Evolutionary conservation across 1,284 basidiomycete genomes (phyloP).

Genomic region (Malassezia arunalokei): DNA sequence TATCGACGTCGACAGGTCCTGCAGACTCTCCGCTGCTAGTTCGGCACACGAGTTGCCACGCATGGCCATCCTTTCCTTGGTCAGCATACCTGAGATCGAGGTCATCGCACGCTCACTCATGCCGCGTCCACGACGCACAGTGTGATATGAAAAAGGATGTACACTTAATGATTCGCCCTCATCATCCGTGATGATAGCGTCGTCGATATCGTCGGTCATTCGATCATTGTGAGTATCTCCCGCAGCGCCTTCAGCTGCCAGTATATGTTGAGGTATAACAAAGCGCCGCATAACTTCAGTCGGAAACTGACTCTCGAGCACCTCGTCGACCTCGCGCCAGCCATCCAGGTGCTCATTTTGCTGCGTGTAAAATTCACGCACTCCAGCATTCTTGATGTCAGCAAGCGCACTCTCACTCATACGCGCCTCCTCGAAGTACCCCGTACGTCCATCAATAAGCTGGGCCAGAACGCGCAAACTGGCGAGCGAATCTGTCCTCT

Average conservation of each 20-base stretch:
- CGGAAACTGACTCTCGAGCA: slow-evolving; percentile 41
- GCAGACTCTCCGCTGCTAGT: slow-evolving; percentile 2
- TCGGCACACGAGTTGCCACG: not conserved
- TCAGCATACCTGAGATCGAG: slow-evolving; percentile 8
- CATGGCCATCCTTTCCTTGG: not conserved
- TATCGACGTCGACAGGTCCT: not conserved
- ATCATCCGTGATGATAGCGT: slow-evolving; percentile 27
- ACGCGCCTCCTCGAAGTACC: slow-evolving; percentile 33
- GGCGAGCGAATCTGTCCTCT: slow-evolving; percentile 24
- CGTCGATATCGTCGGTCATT: slow-evolving; percentile 19
- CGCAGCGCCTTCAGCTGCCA: too few species aligned
- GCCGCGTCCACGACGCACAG: slow-evolving; percentile 9
- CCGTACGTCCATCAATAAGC: slow-evolving; percentile 35
- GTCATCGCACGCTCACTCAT: slow-evolving; percentile 16
- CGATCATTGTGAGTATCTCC: slow-evolving; percentile 11
- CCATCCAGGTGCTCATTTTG: slow-evolving; percentile 39
- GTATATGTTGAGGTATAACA: slow-evolving; percentile 9
- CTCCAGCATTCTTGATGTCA: slow-evolving; percentile 19
- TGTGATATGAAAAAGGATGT: slow-evolving; percentile 7
- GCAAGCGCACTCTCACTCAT: slow-evolving; percentile 20
- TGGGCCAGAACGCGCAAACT: slow-evolving; percentile 33
- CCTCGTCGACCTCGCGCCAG: slow-evolving; percentile 42
- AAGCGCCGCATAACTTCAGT: slow-evolving; percentile 41
- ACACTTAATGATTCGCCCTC: slow-evolving; percentile 16
- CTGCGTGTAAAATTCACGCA: slow-evolving; percentile 33